phyloP scores from a whole-genome alignment of 139 green algal genomes.

The Closterium sp. region DNA sequence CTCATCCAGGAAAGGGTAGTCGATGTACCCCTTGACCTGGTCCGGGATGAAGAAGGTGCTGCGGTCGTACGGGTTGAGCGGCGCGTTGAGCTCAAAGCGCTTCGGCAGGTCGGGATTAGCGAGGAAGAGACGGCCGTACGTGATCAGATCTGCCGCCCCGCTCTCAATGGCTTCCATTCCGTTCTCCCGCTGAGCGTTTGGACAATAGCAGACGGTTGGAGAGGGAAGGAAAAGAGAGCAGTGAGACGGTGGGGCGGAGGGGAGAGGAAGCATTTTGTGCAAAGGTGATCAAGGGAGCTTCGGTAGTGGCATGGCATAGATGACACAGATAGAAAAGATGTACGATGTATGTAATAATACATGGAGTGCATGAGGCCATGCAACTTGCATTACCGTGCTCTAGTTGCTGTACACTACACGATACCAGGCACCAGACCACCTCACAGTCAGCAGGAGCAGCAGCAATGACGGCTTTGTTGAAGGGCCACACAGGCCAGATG shows the following conservation, averaged over 20 bases:
- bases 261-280: neutral
- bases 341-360: too few relatives aligned
- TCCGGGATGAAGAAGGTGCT: conserved; percentile 75
- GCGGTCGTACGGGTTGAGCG: conserved; percentile 76
- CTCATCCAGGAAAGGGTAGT: conserved; percentile 83
- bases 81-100: conserved; percentile 61
- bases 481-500: too few relatives aligned
- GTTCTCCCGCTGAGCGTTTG: conserved; percentile 19
- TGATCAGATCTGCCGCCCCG: conserved; percentile 61
- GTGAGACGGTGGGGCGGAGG: neutral
- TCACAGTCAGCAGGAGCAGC: too few relatives aligned
- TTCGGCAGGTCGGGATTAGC: conserved; percentile 78
- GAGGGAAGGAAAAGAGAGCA: neutral
- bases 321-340: too few relatives aligned
- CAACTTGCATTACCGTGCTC: too few relatives aligned
- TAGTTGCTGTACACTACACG: too few relatives aligned
- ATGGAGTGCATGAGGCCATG: too few relatives aligned
- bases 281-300: neutral
- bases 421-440: too few relatives aligned
- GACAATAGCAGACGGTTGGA: neutral
- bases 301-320: too few relatives aligned
- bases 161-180: conserved; percentile 54
- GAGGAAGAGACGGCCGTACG: conserved; percentile 63
- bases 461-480: too few relatives aligned
- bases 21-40: conserved; percentile 68